Evolutionary conservation across 2,329 filamentous ascomycete species (phyloP), one percentile per base, ranked within the genome.

Genomic region (Colletotrichum sp.): DNA sequence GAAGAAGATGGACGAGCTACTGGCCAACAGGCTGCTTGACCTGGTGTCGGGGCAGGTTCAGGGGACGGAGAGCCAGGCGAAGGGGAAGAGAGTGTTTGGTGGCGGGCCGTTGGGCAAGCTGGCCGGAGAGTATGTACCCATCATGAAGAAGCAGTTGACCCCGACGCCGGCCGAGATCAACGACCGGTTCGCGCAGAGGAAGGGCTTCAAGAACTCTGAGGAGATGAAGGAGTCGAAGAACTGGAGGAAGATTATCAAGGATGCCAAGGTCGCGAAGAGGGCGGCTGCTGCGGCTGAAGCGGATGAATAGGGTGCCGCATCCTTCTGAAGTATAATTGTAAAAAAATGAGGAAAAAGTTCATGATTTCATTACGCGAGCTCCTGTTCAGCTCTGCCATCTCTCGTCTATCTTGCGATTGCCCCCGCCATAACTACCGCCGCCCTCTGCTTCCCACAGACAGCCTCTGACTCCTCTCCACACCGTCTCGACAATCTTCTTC

Each of bases 1-100:
- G 81, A 89, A 91, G 70, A 98, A 98, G 88, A 94, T 98, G 79
- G 96, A 98, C 81, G 97, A 98, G 88, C 87, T 98, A 68, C 88
- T 99, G 72, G 92, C 95, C 0, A 93, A 91, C 75, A 91, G 92
- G 79, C 86, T 99, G 67, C 87, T 98, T 75, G 91, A 94, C 80
- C 85, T 93, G 60, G 85, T 91, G 9, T 85, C 88, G 30, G 80
- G 77, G 3, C 87, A 89, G 78, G 68, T 75, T 12, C 70, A 39
- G 32, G 70, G 39, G 1, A 73, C 64, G 0, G 59, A 73, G 44
- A 32, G 15, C 13, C 67, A 30, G 8, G 44, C 72, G 6, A 76
- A 76, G 30, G 63, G 75, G 70, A 82, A 85, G 77, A 80, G 82
- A 75, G 77, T 88, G n/a, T 93, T 90, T 79, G 89, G 91, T 77